Conservation (phyloP, 805 yeast genomes). For the Yarrowia deformans region DNA sequence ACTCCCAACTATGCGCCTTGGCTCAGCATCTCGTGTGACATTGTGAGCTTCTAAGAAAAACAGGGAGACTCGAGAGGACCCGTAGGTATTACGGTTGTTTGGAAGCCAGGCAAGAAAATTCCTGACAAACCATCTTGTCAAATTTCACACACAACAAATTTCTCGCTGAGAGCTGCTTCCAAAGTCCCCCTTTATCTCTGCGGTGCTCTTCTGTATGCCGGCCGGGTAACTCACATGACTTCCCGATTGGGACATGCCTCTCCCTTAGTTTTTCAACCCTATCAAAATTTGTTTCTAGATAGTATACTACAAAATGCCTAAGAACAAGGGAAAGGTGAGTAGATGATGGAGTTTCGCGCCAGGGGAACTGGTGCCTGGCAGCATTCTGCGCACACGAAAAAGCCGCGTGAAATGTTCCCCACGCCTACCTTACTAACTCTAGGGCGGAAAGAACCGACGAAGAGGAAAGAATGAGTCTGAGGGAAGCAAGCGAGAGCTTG, state of each 20-base stretch:
- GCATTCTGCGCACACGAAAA: background rate
- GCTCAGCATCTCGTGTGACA: background rate
- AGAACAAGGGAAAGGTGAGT: conserved; percentile 72
- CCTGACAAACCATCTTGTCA: too few relatives aligned
- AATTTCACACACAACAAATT: too few relatives aligned
- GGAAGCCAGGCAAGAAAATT: too few relatives aligned
- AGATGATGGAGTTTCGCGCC: background rate
- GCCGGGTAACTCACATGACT: conserved; percentile 38
- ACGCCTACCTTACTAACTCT: conserved; percentile 26
- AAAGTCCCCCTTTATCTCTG: background rate
- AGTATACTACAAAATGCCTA: conserved; percentile 62
- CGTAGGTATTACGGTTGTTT: too few relatives aligned
- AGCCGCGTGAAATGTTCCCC: background rate
- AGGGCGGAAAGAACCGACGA: conserved; percentile 77
- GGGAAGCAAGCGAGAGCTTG: conserved; percentile 92
- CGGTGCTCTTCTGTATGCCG: conserved; percentile 2
- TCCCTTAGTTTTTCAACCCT: conserved; percentile 36
- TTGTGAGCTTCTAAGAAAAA: too few relatives aligned
- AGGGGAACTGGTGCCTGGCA: background rate
- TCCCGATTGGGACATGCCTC: conserved; percentile 37
- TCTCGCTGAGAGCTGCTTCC: background rate
- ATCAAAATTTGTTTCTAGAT: conserved; percentile 35
- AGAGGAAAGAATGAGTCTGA: conserved; percentile 97
- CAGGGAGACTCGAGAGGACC: too few relatives aligned
- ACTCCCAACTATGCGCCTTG: conserved; percentile 11